Percentiles rank a stretch among this genome's conserved stretches.
phyloP scores from a whole-genome alignment of 164 flowering plant species.

The Amborella trichopoda region DNA sequence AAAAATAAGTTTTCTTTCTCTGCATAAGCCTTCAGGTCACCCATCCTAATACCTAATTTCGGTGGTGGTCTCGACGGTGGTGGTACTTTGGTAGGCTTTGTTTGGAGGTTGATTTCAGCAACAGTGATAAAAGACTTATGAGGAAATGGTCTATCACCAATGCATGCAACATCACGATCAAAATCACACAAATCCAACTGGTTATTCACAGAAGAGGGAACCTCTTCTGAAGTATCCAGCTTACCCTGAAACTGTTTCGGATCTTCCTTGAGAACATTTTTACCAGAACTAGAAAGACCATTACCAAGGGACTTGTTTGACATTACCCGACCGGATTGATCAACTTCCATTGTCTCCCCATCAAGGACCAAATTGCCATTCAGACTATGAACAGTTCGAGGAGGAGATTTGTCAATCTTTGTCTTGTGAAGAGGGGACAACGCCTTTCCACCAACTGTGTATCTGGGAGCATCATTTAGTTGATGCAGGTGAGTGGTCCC shows the following conservation, averaged over 20 bases:
- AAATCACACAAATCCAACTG: no score
- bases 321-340: constrained; percentile 17
- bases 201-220: no score
- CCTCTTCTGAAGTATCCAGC: background rate
- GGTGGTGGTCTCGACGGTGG: constrained; percentile 90
- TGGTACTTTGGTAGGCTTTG: constrained; percentile 62
- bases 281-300: constrained; percentile 7
- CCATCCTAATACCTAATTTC: constrained; percentile 21
- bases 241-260: constrained; percentile 1
- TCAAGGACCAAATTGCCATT: constrained; percentile 10
- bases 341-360: constrained; percentile 16
- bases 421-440: constrained; percentile 9
- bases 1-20: background rate
- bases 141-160: no score
- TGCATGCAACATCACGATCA: no score
- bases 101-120: constrained; percentile 58
- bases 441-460: constrained; percentile 35
- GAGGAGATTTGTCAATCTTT: constrained; percentile 4
- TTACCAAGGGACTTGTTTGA: constrained; percentile 12
- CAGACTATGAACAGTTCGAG: constrained; percentile 14
- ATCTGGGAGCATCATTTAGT: constrained; percentile 39
- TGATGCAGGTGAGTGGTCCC: constrained; percentile 37
- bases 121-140: constrained; percentile 48
- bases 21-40: constrained; percentile 6
- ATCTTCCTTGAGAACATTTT: constrained; percentile 13